Base-by-base conservation (phyloP, 2,329 filamentous ascomycete species). In the Colletotrichum euphorbiae region DNA sequence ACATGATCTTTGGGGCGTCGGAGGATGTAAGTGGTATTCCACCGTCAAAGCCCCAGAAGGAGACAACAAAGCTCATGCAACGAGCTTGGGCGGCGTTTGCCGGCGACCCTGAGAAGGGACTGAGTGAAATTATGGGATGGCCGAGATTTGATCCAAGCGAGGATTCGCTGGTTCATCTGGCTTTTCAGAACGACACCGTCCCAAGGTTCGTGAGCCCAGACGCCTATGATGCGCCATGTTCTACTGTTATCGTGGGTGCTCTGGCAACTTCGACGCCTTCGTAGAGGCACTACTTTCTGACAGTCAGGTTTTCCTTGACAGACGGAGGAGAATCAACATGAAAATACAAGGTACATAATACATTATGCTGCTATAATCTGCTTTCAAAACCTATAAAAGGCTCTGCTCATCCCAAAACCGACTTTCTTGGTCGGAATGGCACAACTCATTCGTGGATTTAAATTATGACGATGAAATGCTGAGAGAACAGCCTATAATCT, bases 1-100 rank as follows among this genome's bases (percentile, higher is more conserved):
- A 82, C 64, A 84, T 84, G 79, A 74, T 84, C 15, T 84, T 84
- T 65, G 81, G 82, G 1, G 80, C 75, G 2, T 79, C 78, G 0
- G 75, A 63, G 3, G 76, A 78, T 21, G 77, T 82, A 45, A 81
- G 78, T 54, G 81, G 80, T 2, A 72, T 83, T 9, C 71, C 75
- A 0, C 72, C 77, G 6, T 73, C 73, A 0, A 57, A 64, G 0
- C 69, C 73, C 0, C 79, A 84, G 70, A 71, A 69, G 11, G 33
- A 71, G 17, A 73, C 81, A 3, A 79, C 77, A 2, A 65, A 60
- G 42, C 68, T 77, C 4, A 80, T 84, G 77, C 80, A 81, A 61
- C 70, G 72, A 0, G 80, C 80, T 0, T 83, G 82, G 81, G 77
- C 73, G 13, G 72, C 76, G 0, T 84, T 84, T 50, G 75, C 76